phyloP scores from a whole-genome alignment of 1,139 yeast genomes.

The Cylindricascospora bacillispora region DNA sequence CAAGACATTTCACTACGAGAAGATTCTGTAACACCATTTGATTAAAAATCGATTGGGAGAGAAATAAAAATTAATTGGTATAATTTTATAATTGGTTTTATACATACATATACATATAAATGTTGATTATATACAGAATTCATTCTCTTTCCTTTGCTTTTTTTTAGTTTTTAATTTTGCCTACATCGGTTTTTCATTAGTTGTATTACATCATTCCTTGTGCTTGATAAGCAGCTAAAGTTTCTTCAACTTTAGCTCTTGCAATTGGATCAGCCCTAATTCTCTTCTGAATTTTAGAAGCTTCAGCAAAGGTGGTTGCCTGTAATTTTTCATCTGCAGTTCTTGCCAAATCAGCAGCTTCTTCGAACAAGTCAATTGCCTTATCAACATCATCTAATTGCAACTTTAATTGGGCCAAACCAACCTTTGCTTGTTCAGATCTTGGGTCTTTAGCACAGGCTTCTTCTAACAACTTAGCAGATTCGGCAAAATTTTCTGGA shows the following conservation, averaged over 20 bases:
- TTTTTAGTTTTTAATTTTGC: no score
- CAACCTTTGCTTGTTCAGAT: slow-evolving; percentile 74
- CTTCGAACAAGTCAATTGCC: slow-evolving; percentile 68
- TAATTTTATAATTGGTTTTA: not conserved
- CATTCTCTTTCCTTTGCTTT: no score
- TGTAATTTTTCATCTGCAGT: slow-evolving; percentile 74
- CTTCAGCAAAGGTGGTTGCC: slow-evolving; percentile 83
- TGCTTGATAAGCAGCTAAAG: slow-evolving; percentile 24
- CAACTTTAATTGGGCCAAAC: slow-evolving; percentile 77
- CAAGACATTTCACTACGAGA: slow-evolving; percentile 21
- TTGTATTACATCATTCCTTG: slow-evolving; percentile 10
- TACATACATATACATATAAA: not conserved
- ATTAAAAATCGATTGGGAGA: not conserved
- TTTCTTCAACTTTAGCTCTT: slow-evolving; percentile 30
- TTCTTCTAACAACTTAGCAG: slow-evolving; percentile 52
- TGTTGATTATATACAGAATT: not conserved
- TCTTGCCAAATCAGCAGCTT: slow-evolving; percentile 69
- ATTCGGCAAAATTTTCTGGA: slow-evolving; percentile 36
- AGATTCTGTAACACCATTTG: not conserved
- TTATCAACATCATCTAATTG: slow-evolving; percentile 70
- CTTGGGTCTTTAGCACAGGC: slow-evolving; percentile 77
- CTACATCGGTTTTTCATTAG: not conserved
- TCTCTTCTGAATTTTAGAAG: slow-evolving; percentile 65
- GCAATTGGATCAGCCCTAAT: slow-evolving; percentile 52
- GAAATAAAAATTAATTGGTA: not conserved